Base-by-base conservation (phyloP, 257 asterid genomes). In the Solanum habrochaites region DNA sequence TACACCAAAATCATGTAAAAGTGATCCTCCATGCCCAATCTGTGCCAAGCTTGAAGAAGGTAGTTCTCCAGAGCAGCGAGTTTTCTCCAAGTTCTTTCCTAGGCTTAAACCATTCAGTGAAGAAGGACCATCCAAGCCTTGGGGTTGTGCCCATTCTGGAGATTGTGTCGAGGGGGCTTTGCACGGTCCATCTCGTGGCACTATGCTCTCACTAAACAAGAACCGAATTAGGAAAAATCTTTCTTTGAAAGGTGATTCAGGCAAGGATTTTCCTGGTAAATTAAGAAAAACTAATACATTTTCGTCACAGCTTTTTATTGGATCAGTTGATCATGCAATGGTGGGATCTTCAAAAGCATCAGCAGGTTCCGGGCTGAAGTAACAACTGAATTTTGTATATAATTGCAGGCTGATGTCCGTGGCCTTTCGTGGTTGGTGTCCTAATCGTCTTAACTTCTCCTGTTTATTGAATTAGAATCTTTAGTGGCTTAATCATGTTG, bases 21-120 rank as follows among this genome's bases (percentile, higher is more conserved):
- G 85, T 40, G 99, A 97, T 86, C 99, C 99, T 69, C 98, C 97
- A 6, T 97, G 99, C 86, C 99, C 99, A 49, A 87, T 95, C 14
- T 97, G 99, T 82, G 72, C 89, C 45, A 96, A 91, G 85, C 80
- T 88, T 2, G 97, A 95, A 85, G 98, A 93, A 69, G 98, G 89
- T 21, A 92, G 88, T 81, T 93, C 94, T 23, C 92, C 96, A 0
- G 96, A 95, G 13, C 95, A 86, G 86, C 89, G 94, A 8, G 88
- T 89, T 62, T 92, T 92, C 70, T 90, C 96, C 72, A 97, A 92
- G 93, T 75, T 92, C 84, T 94, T 94, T 85, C 98, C 98, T 40
- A 91, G 94, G 90, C 93, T 93, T 25, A 94, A 87, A 86, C 84
- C 97, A 25, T 95, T 91, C 77, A 85, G 90, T 12, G 98, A 97